These are phyloP conservation scores for Mrakia blollopis DNA, from an alignment of 768 basidiomycete species.

Conservation along the genomic window DNA sequence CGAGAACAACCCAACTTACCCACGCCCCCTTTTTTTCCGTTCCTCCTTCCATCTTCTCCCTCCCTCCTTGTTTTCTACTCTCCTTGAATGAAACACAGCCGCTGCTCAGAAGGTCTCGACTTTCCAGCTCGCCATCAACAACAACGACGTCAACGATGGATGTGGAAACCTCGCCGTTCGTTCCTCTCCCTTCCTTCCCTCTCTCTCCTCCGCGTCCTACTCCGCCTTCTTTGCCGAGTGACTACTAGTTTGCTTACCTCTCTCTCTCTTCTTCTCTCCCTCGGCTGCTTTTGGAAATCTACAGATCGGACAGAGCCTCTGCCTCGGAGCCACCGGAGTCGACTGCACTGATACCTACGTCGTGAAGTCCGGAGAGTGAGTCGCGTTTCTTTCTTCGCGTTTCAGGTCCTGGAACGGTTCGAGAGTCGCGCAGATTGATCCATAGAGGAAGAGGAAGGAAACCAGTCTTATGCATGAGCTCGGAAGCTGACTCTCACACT, in stretches of 20 bases:
- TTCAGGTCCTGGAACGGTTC: too few species aligned
- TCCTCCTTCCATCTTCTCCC: background rate
- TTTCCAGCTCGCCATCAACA: constrained; percentile 67
- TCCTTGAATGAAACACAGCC: constrained; percentile 33
- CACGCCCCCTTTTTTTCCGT: background rate
- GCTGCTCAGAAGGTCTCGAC: constrained; percentile 48
- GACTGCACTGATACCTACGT: constrained; percentile 63
- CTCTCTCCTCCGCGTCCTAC: background rate
- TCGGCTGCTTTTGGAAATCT: background rate
- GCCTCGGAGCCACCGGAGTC: constrained; percentile 57
- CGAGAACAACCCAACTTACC: background rate
- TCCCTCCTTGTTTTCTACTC: background rate
- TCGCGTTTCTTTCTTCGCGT: constrained; percentile 7
- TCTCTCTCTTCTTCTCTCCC: background rate
- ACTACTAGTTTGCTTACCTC: background rate
- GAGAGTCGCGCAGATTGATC: too few species aligned
- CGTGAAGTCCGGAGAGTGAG: constrained; percentile 53
- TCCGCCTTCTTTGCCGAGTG: background rate
- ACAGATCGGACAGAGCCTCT: constrained; percentile 53
- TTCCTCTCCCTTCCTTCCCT: background rate
- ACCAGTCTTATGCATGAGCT: background rate
- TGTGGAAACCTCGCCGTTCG: constrained; percentile 57
- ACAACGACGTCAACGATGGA: constrained; percentile 52
- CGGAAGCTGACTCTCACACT: background rate
- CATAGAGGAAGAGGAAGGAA: background rate